Evolutionary conservation across 768 basidiomycete species (phyloP).

Genomic region (Mycena chlorophos): DNA sequence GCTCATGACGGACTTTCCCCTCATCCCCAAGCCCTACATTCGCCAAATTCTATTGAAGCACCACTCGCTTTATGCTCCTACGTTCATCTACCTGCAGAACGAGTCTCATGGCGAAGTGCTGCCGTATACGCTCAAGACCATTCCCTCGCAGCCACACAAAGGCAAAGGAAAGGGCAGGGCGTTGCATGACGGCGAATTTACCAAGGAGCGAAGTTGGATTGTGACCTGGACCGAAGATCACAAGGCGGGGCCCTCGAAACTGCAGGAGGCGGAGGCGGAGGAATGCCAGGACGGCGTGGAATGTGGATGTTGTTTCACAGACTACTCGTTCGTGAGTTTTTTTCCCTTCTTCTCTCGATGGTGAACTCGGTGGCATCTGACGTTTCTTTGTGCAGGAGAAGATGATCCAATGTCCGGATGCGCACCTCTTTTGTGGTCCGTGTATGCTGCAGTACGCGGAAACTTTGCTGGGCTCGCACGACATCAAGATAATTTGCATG

Average conservation of each 20-base stretch:
- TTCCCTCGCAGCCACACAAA: slow-evolving; percentile 34
- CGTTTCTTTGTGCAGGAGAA: slow-evolving; percentile 56
- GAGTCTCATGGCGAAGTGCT: slow-evolving; percentile 35
- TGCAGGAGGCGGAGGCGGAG: slow-evolving; percentile 46
- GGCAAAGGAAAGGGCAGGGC: slow-evolving; percentile 45
- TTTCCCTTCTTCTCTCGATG: neutral
- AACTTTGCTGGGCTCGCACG: slow-evolving; percentile 63
- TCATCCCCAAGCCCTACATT: slow-evolving; percentile 56
- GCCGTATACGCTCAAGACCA: slow-evolving; percentile 40
- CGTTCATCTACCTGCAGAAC: slow-evolving; percentile 51
- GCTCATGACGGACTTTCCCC: slow-evolving; percentile 58
- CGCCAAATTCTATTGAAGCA: slow-evolving; percentile 40
- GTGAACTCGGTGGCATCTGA: neutral
- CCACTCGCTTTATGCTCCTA: slow-evolving; percentile 62
- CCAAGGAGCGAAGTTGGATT: slow-evolving; percentile 51
- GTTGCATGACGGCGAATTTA: slow-evolving; percentile 47
- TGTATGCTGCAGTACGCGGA: slow-evolving; percentile 74
- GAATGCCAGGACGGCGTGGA: slow-evolving; percentile 67
- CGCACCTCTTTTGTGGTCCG: slow-evolving; percentile 79
- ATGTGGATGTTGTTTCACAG: slow-evolving; percentile 85
- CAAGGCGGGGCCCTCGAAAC: slow-evolving; percentile 28
- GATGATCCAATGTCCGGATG: slow-evolving; percentile 88
- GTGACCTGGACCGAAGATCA: slow-evolving; percentile 34
- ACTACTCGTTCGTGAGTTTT: slow-evolving; percentile 64
- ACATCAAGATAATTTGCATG: slow-evolving; percentile 74